Conservation (phyloP, 805 yeast genomes). For the Lipomyces oligophaga region DNA sequence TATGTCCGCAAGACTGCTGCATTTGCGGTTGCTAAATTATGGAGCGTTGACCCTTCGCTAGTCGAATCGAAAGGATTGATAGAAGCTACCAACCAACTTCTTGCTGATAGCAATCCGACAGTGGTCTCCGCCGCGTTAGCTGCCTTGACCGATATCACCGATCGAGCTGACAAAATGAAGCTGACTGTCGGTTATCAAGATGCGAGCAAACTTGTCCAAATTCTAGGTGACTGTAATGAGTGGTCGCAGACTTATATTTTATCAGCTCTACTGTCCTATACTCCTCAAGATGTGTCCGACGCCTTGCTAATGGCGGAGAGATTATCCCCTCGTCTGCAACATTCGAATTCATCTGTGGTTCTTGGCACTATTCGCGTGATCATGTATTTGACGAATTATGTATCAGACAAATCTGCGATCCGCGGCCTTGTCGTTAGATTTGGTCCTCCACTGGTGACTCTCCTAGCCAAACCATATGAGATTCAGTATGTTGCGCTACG, state of each 20-base stretch:
- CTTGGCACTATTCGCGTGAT: conserved; percentile 70
- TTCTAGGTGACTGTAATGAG: conserved; percentile 45
- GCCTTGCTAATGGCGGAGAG: conserved; percentile 63
- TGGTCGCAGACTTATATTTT: conserved; percentile 74
- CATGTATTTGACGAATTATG: conserved; percentile 69
- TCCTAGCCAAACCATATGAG: conserved; percentile 70
- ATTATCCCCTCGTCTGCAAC: conserved; percentile 68
- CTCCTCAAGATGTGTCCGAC: conserved; percentile 65
- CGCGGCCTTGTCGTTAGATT: conserved; percentile 55
- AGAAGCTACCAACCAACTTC: conserved; percentile 47
- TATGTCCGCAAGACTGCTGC: conserved; percentile 68
- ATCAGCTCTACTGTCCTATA: conserved; percentile 60
- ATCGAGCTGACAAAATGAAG: conserved; percentile 47
- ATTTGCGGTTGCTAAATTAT: conserved; percentile 62
- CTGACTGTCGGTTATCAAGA: conserved; percentile 52
- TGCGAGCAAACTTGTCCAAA: conserved; percentile 44
- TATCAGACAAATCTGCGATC: conserved; percentile 51
- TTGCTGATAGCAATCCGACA: conserved; percentile 54
- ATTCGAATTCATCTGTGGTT: conserved; percentile 76
- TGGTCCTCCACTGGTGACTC: conserved; percentile 63
- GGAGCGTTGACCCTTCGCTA: conserved; percentile 50
- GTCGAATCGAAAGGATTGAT: conserved; percentile 47
- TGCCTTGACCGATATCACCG: conserved; percentile 62
- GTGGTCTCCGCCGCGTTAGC: conserved; percentile 66
- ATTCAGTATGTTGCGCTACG: conserved; percentile 77